These are phyloP conservation scores for Monascus ruber DNA, from an alignment of 2,329 filamentous ascomycete genomes.

Conservation along the genomic window DNA sequence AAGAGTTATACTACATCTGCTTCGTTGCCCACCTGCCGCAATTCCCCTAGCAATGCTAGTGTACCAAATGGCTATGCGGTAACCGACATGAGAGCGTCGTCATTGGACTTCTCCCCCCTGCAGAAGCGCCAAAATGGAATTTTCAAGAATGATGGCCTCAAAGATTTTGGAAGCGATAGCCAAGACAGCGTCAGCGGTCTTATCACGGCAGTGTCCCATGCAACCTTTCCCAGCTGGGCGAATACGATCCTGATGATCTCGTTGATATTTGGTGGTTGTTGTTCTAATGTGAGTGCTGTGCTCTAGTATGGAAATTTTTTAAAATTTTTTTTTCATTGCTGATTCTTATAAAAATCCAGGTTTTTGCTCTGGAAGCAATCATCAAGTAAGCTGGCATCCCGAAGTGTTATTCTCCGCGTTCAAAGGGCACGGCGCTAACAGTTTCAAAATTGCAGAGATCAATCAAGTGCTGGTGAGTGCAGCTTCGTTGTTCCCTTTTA, in stretches of 20 bases:
- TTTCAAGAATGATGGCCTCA: no score
- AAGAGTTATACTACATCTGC: no score
- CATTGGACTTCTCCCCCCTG: no score
- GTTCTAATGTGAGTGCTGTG: conserved; percentile 62
- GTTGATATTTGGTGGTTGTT: conserved; percentile 92
- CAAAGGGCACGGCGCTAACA: neutral
- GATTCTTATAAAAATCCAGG: conserved; percentile 38
- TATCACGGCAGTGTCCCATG: conserved; percentile 18
- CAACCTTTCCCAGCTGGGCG: conserved; percentile 47
- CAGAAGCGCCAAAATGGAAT: no score
- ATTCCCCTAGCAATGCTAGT: no score
- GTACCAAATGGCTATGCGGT: no score
- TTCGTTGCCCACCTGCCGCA: no score
- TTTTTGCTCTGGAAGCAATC: conserved; percentile 92
- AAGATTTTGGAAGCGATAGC: no score
- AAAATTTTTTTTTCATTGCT: conserved; percentile 10
- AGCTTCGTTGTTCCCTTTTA: conserved; percentile 1
- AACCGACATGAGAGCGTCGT: no score
- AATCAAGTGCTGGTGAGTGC: conserved; percentile 64
- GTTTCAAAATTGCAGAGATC: conserved; percentile 46
- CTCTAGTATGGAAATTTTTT: neutral
- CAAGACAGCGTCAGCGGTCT: conserved; percentile 6
- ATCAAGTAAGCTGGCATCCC: conserved; percentile 57
- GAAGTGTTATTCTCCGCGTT: no score
- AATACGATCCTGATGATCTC: conserved; percentile 57